A percentile compares a stretch with the other conserved stretches of the same genome.
These are phyloP conservation scores for Glycine latifolia DNA, from an alignment of 306 rosid genomes.

Conservation along the genomic window DNA sequence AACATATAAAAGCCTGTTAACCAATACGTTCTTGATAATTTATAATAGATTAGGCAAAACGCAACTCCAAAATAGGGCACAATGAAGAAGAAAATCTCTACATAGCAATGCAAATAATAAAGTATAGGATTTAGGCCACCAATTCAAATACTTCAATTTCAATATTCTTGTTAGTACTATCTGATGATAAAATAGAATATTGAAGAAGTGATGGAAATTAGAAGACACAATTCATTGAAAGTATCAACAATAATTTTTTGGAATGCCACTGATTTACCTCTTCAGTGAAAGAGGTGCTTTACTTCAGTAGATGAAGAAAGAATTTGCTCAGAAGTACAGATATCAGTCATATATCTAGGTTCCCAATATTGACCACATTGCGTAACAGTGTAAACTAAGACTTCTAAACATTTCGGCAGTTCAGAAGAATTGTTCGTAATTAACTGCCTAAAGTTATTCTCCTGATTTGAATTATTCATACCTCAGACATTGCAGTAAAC, in stretches of 20 bases:
- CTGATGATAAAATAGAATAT: slow-evolving; percentile 1
- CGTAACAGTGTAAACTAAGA: background rate
- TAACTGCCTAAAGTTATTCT: slow-evolving; percentile 29
- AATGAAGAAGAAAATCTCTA: slow-evolving; percentile 15
- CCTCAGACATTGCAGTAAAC: slow-evolving; percentile 88
- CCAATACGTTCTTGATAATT: background rate
- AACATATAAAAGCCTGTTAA: background rate
- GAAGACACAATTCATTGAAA: slow-evolving; percentile 3
- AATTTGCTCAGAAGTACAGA: slow-evolving; percentile 8
- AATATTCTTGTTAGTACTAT: slow-evolving; percentile 1
- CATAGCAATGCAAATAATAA: slow-evolving; percentile 18
- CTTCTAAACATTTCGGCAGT: slow-evolving; percentile 31
- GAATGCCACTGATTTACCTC: slow-evolving; percentile 14
- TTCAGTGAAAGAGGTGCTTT: slow-evolving; percentile 4
- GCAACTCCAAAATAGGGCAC: background rate
- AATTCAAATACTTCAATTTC: slow-evolving; percentile 14
- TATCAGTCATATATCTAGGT: slow-evolving; percentile 22
- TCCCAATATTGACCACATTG: background rate
- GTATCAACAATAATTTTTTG: background rate
- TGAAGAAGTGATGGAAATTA: background rate
- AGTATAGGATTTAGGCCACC: slow-evolving; percentile 15
- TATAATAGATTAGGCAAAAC: slow-evolving; percentile 1
- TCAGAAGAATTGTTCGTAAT: slow-evolving; percentile 14
- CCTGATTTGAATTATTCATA: slow-evolving; percentile 44
- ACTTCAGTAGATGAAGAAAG: slow-evolving; percentile 4